These are phyloP conservation scores for Acorus gramineus DNA, from an alignment of 106 monocot genomes.

Conservation along the genomic window DNA sequence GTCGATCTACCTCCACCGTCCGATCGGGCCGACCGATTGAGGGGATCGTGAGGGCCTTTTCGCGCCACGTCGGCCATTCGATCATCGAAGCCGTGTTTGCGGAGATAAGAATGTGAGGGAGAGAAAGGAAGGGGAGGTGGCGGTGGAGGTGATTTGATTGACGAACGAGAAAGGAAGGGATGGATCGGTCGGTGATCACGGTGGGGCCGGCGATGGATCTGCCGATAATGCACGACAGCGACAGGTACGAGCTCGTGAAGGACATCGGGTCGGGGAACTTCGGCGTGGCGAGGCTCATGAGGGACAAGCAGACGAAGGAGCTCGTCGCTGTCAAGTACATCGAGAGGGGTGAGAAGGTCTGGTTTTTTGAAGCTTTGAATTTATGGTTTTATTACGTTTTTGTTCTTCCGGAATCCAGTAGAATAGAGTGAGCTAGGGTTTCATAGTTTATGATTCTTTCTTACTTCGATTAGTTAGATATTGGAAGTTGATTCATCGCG, in stretches of 20 bases:
- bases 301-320: conserved; percentile 68
- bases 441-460: no score
- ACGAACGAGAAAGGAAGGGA: conserved; percentile 10
- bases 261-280: conserved; percentile 91
- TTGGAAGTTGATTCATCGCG: no score
- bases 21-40: no score
- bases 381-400: background rate
- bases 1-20: no score
- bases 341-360: conserved; percentile 82
- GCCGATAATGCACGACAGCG: conserved; percentile 96
- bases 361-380: background rate
- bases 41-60: no score
- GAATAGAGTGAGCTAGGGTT: no score
- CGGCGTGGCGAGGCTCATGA: conserved; percentile 75
- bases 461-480: no score
- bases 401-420: background rate
- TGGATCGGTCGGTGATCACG: conserved; percentile 70
- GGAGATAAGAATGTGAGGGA: background rate
- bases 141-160: conserved; percentile 1
- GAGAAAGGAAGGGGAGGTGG: background rate
- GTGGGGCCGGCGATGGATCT: conserved; percentile 69
- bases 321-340: conserved; percentile 93
- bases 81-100: no score
- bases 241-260: conserved; percentile 79
- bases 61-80: no score